These are phyloP conservation scores for Poterioochromonas sp. DNA, from an alignment of 352 stramenopile species.

Conservation along the genomic window DNA sequence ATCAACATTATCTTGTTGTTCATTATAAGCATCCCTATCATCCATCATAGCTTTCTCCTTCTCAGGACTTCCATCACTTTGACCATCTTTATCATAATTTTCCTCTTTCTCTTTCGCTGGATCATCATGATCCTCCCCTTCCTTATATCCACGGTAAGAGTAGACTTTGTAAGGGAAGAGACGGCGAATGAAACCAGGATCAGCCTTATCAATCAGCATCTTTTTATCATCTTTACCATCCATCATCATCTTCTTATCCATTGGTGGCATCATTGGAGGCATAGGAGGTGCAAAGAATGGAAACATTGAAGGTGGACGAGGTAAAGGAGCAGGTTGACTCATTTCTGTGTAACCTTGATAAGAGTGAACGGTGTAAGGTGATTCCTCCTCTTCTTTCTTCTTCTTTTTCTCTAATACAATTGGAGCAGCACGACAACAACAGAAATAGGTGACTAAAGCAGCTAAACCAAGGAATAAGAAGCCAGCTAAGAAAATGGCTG, in stretches of 20 bases:
- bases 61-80: not conserved
- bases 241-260: constrained; percentile 15
- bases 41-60: not conserved
- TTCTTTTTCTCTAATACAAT: constrained; percentile 6
- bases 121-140: too few species aligned
- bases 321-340: not conserved
- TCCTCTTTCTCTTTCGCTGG: too few species aligned
- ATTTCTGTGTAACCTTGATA: constrained; percentile 19
- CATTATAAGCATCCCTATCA: not conserved
- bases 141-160: constrained; percentile 7
- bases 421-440: not conserved
- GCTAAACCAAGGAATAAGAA: too few species aligned
- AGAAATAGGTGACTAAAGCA: constrained; percentile 1
- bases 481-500: too few species aligned
- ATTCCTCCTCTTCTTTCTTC: constrained; percentile 26
- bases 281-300: not conserved
- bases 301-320: not conserved
- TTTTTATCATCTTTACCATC: constrained; percentile 3
- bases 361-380: constrained; percentile 25
- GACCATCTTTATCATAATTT: not conserved
- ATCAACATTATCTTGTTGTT: not conserved
- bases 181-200: not conserved
- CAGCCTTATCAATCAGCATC: not conserved
- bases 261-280: constrained; percentile 2
- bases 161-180: constrained; percentile 31